These are phyloP conservation scores for Yueomyces sinensis DNA, from an alignment of 805 yeast genomes.

Conservation along the genomic window DNA sequence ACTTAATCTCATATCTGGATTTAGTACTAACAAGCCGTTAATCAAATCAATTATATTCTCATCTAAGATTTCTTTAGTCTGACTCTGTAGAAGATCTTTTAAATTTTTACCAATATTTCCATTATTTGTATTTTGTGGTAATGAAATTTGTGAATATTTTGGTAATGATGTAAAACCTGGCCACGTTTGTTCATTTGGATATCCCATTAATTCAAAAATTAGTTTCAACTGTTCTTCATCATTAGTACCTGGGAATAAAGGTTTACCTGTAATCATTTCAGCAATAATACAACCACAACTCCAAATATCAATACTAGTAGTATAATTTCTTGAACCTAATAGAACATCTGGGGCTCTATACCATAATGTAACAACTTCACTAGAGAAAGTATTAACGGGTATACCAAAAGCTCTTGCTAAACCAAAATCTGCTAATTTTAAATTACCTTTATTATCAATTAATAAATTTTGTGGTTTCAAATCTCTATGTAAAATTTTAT, in stretches of 20 bases:
- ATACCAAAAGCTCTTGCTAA: conserved; percentile 96
- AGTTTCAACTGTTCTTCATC: conserved; percentile 95
- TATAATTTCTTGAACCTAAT: conserved; percentile 91
- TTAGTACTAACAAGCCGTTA: conserved; percentile 32
- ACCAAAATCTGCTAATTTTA: conserved; percentile 87
- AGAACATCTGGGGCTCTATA: conserved; percentile 93
- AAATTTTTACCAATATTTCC: conserved; percentile 49
- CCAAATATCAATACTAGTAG: conserved; percentile 98
- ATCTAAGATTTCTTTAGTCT: conserved; percentile 17
- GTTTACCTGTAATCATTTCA: conserved; percentile 48
- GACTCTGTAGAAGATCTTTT: conserved; percentile 21
- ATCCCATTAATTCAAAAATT: conserved; percentile 84
- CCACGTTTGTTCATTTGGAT: conserved; percentile 89
- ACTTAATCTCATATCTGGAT: conserved; percentile 39
- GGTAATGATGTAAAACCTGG: conserved; percentile 87
- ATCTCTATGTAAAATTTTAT: conserved; percentile 88
- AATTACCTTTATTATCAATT: conserved; percentile 89
- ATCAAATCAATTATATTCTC: conserved; percentile 19
- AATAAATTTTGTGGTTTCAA: conserved; percentile 91
- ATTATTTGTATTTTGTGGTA: conserved; percentile 29
- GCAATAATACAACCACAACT: conserved; percentile 70
- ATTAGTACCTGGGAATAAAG: conserved; percentile 85
- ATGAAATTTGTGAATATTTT: conserved; percentile 88
- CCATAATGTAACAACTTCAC: conserved; percentile 97
- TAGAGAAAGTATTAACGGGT: conserved; percentile 91